Conservation (phyloP, 495 filamentous ascomycete species). For the Talaromyces proteolyticus region DNA sequence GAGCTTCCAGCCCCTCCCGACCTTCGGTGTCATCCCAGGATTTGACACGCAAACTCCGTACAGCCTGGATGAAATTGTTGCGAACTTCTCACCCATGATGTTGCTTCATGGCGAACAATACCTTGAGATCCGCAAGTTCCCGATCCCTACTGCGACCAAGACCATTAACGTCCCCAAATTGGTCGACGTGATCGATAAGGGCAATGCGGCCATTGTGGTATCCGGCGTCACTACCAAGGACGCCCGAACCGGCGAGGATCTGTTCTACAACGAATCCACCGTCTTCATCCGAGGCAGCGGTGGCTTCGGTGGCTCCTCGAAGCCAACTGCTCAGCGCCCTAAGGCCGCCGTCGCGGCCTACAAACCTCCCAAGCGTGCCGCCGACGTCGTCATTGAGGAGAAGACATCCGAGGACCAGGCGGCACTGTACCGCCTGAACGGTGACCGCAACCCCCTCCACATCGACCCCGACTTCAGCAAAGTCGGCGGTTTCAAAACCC, state of each 20-base stretch:
- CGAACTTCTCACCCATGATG: constrained; percentile 98
- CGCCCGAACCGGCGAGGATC: constrained; percentile 67
- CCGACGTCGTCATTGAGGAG: constrained; percentile 82
- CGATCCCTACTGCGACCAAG: constrained; percentile 81
- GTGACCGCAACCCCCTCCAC: constrained; percentile 91
- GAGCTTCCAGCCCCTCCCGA: constrained; percentile 87
- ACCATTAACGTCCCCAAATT: constrained; percentile 80
- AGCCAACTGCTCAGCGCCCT: constrained; percentile 58
- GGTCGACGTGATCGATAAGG: constrained; percentile 94
- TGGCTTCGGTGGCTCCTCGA: constrained; percentile 83
- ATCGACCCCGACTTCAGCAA: constrained; percentile 93
- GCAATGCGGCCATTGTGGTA: constrained; percentile 80
- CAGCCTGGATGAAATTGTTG: constrained; percentile 75
- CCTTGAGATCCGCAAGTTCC: constrained; percentile 90
- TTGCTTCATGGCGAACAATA: constrained; percentile 98
- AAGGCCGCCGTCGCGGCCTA: constrained; percentile 75
- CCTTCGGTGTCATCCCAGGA: constrained; percentile 89
- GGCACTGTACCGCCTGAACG: constrained; percentile 87
- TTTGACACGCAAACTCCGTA: constrained; percentile 83
- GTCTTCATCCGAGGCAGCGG: constrained; percentile 90
- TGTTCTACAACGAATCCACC: constrained; percentile 95
- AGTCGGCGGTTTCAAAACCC: constrained; percentile 91
- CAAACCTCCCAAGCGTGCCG: constrained; percentile 66
- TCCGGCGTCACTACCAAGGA: constrained; percentile 78
- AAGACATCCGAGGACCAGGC: constrained; percentile 92